These are phyloP conservation scores for Trichoderma endophyticum DNA, from an alignment of 2,329 filamentous ascomycete species.

Conservation along the genomic window DNA sequence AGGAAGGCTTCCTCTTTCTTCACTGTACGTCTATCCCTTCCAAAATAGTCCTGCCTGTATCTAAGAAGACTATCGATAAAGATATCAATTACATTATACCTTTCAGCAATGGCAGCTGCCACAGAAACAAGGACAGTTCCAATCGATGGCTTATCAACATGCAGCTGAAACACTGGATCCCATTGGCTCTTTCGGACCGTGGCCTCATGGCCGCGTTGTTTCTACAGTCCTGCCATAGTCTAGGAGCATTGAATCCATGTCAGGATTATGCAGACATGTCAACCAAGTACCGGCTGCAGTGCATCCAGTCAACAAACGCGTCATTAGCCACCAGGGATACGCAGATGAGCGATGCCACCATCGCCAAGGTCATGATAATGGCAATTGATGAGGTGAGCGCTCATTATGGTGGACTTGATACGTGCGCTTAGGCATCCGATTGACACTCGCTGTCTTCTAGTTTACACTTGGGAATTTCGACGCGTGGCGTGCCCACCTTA, in stretches of 20 bases:
- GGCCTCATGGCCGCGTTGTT: neutral
- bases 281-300: neutral
- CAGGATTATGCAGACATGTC: neutral
- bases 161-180: neutral
- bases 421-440: rapidly evolving
- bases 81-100: neutral
- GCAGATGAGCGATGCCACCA: neutral
- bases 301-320: neutral
- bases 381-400: neutral
- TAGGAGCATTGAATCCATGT: neutral
- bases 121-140: neutral
- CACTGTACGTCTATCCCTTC: neutral
- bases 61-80: neutral
- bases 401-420: rapidly evolving
- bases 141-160: neutral
- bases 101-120: neutral
- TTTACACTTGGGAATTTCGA: neutral
- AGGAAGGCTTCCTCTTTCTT: neutral
- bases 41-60: rapidly evolving
- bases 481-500: neutral
- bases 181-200: neutral
- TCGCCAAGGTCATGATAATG: neutral
- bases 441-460: neutral
- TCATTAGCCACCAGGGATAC: neutral
- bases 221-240: neutral